Evolutionary conservation across 257 asterid genomes (phyloP).

Genomic region (Cordia subcordata): DNA sequence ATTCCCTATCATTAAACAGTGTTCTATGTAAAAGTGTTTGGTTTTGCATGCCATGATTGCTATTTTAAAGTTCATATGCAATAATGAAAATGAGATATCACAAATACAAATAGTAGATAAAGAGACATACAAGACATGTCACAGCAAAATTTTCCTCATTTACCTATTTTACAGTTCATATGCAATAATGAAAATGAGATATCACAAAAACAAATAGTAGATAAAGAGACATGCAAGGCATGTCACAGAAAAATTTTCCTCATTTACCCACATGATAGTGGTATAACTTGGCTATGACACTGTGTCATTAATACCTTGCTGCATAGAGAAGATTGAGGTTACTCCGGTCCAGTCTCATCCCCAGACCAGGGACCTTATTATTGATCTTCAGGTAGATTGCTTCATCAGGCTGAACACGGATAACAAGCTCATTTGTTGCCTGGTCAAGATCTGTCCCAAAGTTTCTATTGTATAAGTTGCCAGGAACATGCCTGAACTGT

Average conservation of each 20-base stretch:
- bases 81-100: not conserved
- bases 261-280: not conserved
- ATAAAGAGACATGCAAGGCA: not conserved
- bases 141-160: too few relatives aligned
- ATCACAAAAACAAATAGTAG: not conserved
- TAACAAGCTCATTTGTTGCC: slow-evolving; percentile 93
- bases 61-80: too few relatives aligned
- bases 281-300: not conserved
- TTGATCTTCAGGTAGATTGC: slow-evolving; percentile 85
- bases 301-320: slow-evolving; percentile 56
- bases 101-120: not conserved
- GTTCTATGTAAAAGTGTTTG: too few relatives aligned
- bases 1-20: too few relatives aligned
- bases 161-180: too few relatives aligned
- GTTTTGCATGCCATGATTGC: too few relatives aligned
- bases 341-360: slow-evolving; percentile 87
- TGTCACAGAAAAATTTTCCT: too few relatives aligned
- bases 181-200: not conserved
- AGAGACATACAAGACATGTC: not conserved
- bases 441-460: slow-evolving; percentile 77
- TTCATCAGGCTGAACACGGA: slow-evolving; percentile 96
- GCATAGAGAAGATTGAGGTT: slow-evolving; percentile 88
- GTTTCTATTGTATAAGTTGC: slow-evolving; percentile 65
- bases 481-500: slow-evolving; percentile 94
- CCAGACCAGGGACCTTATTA: slow-evolving; percentile 95